Evolutionary conservation across 2,329 filamentous ascomycete species (phyloP).

Genomic region (Coniochaeta hoffmannii): DNA sequence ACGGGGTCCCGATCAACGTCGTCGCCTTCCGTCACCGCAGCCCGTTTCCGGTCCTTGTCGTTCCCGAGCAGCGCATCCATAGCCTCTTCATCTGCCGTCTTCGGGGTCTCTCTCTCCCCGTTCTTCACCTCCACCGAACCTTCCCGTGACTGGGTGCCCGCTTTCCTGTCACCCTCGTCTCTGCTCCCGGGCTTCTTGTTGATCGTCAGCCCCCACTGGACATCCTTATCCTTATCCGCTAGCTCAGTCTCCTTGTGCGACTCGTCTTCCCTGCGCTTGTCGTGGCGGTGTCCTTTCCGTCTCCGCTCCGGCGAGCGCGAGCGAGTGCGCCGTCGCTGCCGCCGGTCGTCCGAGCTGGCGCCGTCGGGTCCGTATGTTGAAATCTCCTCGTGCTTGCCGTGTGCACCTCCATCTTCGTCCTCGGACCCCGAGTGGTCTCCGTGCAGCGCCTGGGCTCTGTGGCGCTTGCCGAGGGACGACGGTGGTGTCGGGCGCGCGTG

Average conservation of each 20-base stretch:
- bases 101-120: slow-evolving; percentile 5
- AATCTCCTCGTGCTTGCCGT: slow-evolving; percentile 35
- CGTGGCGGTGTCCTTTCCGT: background rate
- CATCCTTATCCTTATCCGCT: slow-evolving; percentile 41
- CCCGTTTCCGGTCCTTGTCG: slow-evolving; percentile 26
- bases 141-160: slow-evolving; percentile 35
- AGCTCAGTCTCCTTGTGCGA: slow-evolving; percentile 15
- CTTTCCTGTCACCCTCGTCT: slow-evolving; percentile 34
- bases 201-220: slow-evolving; percentile 48
- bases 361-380: slow-evolving; percentile 23
- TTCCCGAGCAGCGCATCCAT: slow-evolving; percentile 60
- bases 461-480: slow-evolving; percentile 9
- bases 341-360: slow-evolving; percentile 4
- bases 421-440: slow-evolving; percentile 20
- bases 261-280: background rate
- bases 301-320: slow-evolving; percentile 4
- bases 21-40: slow-evolving; percentile 56
- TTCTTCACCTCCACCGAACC: slow-evolving; percentile 17
- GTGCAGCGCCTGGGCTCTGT: slow-evolving; percentile 11
- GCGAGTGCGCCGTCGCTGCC: background rate
- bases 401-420: slow-evolving; percentile 18
- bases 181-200: slow-evolving; percentile 26
- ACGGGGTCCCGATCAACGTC: slow-evolving; percentile 64
- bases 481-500: slow-evolving; percentile 9
- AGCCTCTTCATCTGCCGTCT: slow-evolving; percentile 43